phyloP scores from a whole-genome alignment of 306 rosid species.

The Lablab purpureus region DNA sequence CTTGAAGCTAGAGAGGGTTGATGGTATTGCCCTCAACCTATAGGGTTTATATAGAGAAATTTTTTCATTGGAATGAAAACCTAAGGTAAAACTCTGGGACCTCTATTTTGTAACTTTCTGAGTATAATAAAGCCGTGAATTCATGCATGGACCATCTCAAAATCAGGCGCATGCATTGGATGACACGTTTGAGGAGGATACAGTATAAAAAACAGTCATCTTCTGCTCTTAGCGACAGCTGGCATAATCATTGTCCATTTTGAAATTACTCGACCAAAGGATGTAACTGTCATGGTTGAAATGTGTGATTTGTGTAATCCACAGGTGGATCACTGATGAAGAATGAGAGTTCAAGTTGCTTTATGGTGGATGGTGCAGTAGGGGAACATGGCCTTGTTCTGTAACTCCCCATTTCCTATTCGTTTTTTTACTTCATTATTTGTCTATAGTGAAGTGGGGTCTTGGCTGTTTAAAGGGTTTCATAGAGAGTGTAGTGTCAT shows the following conservation, averaged over 20 bases:
- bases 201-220: constrained; percentile 41
- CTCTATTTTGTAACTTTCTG: background rate
- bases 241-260: constrained; percentile 25
- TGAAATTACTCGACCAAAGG: too few species aligned
- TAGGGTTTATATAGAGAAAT: constrained; percentile 52
- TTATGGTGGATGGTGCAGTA: background rate
- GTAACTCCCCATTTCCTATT: background rate
- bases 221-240: background rate
- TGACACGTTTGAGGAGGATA: constrained; percentile 55
- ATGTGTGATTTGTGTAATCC: background rate
- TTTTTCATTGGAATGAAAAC: background rate
- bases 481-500: background rate
- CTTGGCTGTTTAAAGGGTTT: background rate
- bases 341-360: background rate
- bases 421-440: background rate
- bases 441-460: background rate
- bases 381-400: background rate
- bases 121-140: background rate
- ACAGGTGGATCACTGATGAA: background rate
- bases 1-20: background rate
- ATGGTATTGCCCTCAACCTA: background rate
- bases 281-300: background rate
- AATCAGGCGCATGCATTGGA: constrained; percentile 12
- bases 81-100: constrained; percentile 5
- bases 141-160: constrained; percentile 60